Evolutionary conservation across 306 rosid species (phyloP), one percentile per base, ranked within the genome.

Genomic region (Senna tora): DNA sequence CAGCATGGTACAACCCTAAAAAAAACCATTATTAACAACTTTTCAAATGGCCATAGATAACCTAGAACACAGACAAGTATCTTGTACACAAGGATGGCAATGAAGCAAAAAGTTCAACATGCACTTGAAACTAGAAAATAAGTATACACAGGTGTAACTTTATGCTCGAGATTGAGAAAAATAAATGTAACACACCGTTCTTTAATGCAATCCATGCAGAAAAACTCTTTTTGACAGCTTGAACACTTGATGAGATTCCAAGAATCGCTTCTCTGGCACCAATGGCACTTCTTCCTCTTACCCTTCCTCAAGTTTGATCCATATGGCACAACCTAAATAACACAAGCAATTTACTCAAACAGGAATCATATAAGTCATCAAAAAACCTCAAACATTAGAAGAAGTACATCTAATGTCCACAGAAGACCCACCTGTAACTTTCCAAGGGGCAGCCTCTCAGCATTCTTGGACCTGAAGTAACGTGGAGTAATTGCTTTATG

Each of bases 391-490:
- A 22, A 75, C 80, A 55, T 2, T 3, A 60, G 53, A 11, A 34
- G 4, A 61, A 43, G 22, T 17, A 30, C 51, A 65, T 28, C 20
- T n/a, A 47, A 38, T 59, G 12, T 67, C 32, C 14, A 39, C 25
- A 70, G 65, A 49, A 60, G 53, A 45, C 32, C 49, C 72, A 87
- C 97, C 94, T 87, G 87, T 80, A 88, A 84, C 32, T 84, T 80
- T 21, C 82, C 93, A 80, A 38, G 61, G 32, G 89, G 82, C 62
- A 72, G 75, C 63, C 90, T 80, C 66, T 94, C 94, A 56, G 78
- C 88, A 85, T 95, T 95, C 89, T 91, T 95, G 45, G 99, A 95
- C 79, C 99, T 85, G 75, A 91, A 89, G 79, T 77, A 85, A 81
- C 96, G 87, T 19, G 80, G 79, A 20, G 71, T 66, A 46, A 82